Evolutionary conservation across 139 green algal genomes (phyloP).

Genomic region (Closterium sp.): DNA sequence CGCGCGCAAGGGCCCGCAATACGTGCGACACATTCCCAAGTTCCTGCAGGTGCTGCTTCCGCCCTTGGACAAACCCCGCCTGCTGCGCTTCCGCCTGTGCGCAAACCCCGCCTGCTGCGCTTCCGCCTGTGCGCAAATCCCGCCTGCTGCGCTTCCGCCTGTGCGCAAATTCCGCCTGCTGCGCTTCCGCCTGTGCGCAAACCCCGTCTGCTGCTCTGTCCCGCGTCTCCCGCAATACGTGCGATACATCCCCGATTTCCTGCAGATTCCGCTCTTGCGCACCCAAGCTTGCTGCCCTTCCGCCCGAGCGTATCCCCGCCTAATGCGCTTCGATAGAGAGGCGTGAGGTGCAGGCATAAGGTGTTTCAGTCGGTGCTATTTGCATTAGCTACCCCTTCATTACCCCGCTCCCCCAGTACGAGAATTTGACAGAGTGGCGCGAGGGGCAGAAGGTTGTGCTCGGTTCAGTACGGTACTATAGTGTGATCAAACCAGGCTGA

Average conservation of each 20-base stretch:
- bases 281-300: too few relatives aligned
- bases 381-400: too few relatives aligned
- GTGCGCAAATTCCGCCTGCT: background rate
- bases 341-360: too few relatives aligned
- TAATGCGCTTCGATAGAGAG: too few relatives aligned
- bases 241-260: background rate
- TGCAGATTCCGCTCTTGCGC: background rate
- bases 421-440: background rate
- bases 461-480: too few relatives aligned
- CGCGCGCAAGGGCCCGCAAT: background rate
- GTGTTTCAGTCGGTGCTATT: too few relatives aligned
- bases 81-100: background rate
- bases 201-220: too few relatives aligned
- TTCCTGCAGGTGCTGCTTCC: constrained; percentile 6
- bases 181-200: background rate
- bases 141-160: background rate
- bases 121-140: too few relatives aligned
- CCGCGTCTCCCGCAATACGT: background rate
- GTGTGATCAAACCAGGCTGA: too few relatives aligned
- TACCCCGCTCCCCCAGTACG: background rate
- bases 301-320: too few relatives aligned
- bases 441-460: background rate
- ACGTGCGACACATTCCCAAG: constrained; percentile 5
- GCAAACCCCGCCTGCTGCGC: too few relatives aligned
- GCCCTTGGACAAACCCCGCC: background rate